phyloP scores from a whole-genome alignment of 768 basidiomycete species.

The Cystobasidiopsis lactophilus region DNA sequence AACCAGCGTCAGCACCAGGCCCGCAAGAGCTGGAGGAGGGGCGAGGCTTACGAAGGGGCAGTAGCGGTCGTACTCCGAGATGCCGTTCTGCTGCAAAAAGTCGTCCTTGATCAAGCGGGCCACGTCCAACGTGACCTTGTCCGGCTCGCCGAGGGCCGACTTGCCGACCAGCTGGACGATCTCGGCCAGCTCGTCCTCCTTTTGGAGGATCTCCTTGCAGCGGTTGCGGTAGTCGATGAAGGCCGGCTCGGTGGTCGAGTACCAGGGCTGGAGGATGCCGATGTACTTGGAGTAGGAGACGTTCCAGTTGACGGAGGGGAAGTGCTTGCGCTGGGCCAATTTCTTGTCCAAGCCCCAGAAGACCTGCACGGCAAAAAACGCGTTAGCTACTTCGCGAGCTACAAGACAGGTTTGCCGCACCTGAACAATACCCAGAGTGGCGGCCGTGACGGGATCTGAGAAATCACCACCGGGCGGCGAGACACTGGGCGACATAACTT shows the following conservation, averaged over 20 bases:
- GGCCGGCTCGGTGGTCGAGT: slow-evolving; percentile 74
- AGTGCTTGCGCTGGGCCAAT: slow-evolving; percentile 93
- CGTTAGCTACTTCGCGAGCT: neutral
- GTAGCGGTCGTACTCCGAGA: slow-evolving; percentile 89
- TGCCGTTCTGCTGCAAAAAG: slow-evolving; percentile 94
- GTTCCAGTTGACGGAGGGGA: slow-evolving; percentile 99
- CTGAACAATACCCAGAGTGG: slow-evolving; percentile 79
- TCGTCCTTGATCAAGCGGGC: slow-evolving; percentile 94
- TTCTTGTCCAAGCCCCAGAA: slow-evolving; percentile 99
- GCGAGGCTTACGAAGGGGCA: slow-evolving; percentile 91
- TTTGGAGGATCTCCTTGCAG: slow-evolving; percentile 92
- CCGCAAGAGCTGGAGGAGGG: neutral
- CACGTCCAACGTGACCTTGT: slow-evolving; percentile 96
- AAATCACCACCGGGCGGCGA: slow-evolving; percentile 98
- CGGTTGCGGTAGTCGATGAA: slow-evolving; percentile 79
- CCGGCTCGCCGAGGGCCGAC: slow-evolving; percentile 83
- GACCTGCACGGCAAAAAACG: slow-evolving; percentile 49
- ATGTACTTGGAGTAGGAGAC: slow-evolving; percentile 94
- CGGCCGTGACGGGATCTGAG: slow-evolving; percentile 92
- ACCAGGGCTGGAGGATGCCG: slow-evolving; percentile 36
- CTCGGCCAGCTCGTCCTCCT: slow-evolving; percentile 94
- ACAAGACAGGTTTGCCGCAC: neutral
- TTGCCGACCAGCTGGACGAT: slow-evolving; percentile 99
- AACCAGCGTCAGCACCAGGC: neutral
- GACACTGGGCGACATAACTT: slow-evolving; percentile 35